Conservation (phyloP, 164 flowering plant species). For the Nymphaea thermarum region DNA sequence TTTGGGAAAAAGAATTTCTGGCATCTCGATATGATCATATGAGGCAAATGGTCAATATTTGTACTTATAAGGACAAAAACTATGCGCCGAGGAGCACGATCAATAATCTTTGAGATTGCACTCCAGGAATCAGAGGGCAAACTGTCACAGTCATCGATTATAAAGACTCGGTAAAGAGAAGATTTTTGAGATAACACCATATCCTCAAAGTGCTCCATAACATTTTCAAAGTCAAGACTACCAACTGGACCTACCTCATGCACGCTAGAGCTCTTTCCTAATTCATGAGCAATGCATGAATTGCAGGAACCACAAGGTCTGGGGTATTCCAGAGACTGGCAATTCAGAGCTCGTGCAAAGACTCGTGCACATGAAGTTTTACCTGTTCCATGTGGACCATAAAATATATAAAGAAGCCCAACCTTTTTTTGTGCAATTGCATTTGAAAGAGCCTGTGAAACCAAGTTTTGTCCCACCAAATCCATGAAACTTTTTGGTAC, state of each 20-base stretch:
- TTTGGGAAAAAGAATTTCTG: constrained; percentile 97
- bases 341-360: constrained; percentile 83
- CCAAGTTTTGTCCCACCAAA: constrained; percentile 86
- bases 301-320: constrained; percentile 85
- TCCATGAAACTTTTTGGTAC: constrained; percentile 86
- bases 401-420: constrained; percentile 76
- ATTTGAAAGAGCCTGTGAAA: constrained; percentile 87
- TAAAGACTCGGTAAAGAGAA: constrained; percentile 61
- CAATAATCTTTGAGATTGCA: constrained; percentile 88
- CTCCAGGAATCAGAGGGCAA: constrained; percentile 81
- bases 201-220: constrained; percentile 62
- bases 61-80: constrained; percentile 83
- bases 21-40: constrained; percentile 82
- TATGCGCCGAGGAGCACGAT: constrained; percentile 80
- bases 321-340: constrained; percentile 59
- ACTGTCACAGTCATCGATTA: constrained; percentile 91
- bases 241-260: constrained; percentile 81
- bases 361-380: constrained; percentile 94
- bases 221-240: constrained; percentile 57
- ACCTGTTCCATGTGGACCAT: constrained; percentile 98
- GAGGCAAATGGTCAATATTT: constrained; percentile 84
- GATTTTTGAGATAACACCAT: constrained; percentile 39
- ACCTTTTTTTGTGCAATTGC: constrained; percentile 63
- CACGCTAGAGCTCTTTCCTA: constrained; percentile 58
- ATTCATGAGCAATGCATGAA: constrained; percentile 70